Evolutionary conservation across 2,329 filamentous ascomycete species (phyloP), one percentile per base, ranked within the genome.

Genomic region (Fusarium sp.): DNA sequence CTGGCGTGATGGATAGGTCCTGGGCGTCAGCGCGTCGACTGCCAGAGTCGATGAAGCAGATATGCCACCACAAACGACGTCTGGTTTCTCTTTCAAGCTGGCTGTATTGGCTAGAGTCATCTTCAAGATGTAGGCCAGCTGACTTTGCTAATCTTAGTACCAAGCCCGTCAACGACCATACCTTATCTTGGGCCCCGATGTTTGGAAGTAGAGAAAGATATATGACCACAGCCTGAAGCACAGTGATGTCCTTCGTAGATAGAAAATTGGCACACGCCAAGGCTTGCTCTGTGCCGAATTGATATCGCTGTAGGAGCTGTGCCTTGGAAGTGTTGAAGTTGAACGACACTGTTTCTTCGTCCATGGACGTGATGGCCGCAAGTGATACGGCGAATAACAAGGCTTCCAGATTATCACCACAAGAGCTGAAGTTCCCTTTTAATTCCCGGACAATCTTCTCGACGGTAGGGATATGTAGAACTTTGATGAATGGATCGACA

Each of bases 401-500:
- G 2, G 76, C 63, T 23, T 74, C 67, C 36, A 69, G 43, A 3
- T 43, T 58, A 14, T 56, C 23, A 1, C 56, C 65, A 3, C 65
- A 57, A 7, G 70, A 54, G 23, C 65, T 69, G 11, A 76, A 71
- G 10, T 61, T 68, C 2, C 67, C 71, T n/a, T 49, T 60, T 1
- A 67, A 15, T 17, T 50, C 46, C 7, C 53, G 62, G n/a, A 77
- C 47, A 4, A 61, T 50, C 0, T 51, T 65, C 6, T 66, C 64
- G 14, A 74, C 39, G 7, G 51, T 70, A 10, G 70, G 69, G 2
- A 63, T 26, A 48, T 76, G 64, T 2, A 77, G 63, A 0, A 77
- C 48, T 24, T 77, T 77, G 53, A 77, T 68, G 48, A 77, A 76
- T 1, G 74, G 73, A 24, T 77, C 74, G 7, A 77, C 71, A 40